Percentiles rank a stretch among this genome's conserved stretches.
These are phyloP conservation scores for Hibiscus tridactylites DNA, from an alignment of 345 rosid species.

Conservation along the genomic window DNA sequence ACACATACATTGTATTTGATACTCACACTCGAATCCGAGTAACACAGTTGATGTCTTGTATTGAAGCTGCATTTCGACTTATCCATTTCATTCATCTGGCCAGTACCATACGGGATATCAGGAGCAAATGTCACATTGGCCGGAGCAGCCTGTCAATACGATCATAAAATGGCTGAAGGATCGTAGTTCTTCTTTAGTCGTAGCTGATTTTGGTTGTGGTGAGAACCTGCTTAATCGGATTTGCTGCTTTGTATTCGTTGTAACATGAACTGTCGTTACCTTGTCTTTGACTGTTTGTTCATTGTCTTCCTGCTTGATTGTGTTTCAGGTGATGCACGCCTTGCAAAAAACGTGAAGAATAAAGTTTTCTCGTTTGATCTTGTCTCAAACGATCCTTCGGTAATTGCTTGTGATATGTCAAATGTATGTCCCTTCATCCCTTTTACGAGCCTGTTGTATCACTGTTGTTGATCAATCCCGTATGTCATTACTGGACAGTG, in stretches of 20 bases:
- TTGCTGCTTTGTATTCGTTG: neutral
- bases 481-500: too few species aligned
- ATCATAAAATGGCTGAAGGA: constrained; percentile 58
- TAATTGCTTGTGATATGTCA: constrained; percentile 87
- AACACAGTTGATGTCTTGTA: neutral
- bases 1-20: too few species aligned
- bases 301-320: constrained; percentile 6
- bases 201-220: constrained; percentile 99
- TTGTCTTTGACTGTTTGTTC: neutral
- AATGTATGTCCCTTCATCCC: constrained; percentile 34
- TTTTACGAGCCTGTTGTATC: neutral
- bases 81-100: constrained; percentile 18
- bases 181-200: constrained; percentile 57
- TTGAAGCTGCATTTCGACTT: constrained; percentile 11
- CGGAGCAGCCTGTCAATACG: constrained; percentile 76
- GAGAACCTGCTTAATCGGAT: constrained; percentile 23
- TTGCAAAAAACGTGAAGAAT: constrained; percentile 77
- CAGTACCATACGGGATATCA: constrained; percentile 96
- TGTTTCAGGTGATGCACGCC: constrained; percentile 71
- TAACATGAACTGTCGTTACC: neutral
- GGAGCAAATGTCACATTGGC: constrained; percentile 95
- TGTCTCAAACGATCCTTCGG: constrained; percentile 68
- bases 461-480: too few species aligned
- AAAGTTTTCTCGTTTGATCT: constrained; percentile 93
- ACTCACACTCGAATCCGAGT: too few species aligned